Evolutionary conservation across 257 asterid species (phyloP).

Genomic region (Verbascum thapsus): DNA sequence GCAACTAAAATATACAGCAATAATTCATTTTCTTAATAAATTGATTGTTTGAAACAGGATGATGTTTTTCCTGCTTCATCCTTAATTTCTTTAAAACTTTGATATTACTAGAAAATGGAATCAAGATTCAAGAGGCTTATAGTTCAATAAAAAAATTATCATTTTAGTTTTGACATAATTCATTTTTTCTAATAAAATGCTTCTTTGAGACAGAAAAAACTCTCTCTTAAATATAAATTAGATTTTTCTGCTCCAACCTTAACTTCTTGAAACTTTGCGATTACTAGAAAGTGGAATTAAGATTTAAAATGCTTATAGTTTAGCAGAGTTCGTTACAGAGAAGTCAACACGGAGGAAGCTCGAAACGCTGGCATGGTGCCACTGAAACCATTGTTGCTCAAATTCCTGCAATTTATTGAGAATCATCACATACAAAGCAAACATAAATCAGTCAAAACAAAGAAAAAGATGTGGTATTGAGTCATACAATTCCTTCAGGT

Average conservation of each 20-base stretch:
- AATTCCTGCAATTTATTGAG: constrained; percentile 47
- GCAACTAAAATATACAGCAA: constrained; percentile 4
- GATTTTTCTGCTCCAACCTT: neutral
- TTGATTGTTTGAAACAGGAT: neutral
- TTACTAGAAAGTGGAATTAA: constrained; percentile 17
- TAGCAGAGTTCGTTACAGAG: constrained; percentile 43
- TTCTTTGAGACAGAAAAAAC: constrained; percentile 3
- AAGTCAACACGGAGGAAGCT: constrained; percentile 41
- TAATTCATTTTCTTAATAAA: neutral
- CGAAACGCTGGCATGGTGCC: constrained; percentile 51
- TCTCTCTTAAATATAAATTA: constrained; percentile 5
- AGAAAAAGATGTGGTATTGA: constrained; percentile 12
- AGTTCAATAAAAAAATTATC: too few relatives aligned
- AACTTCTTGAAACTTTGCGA: constrained; percentile 7
- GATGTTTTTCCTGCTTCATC: too few relatives aligned
- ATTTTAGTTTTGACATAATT: too few relatives aligned
- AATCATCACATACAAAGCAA: constrained; percentile 16
- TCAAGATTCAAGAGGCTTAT: too few relatives aligned
- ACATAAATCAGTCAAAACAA: constrained; percentile 10
- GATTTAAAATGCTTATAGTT: constrained; percentile 5
- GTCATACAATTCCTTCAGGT: constrained; percentile 64
- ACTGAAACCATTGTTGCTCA: constrained; percentile 52
- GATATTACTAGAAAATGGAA: too few relatives aligned
- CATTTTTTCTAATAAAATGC: neutral
- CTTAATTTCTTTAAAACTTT: too few relatives aligned